Conservation (phyloP, 208 protist species). For the Acanthamoeba polyphaga region DNA sequence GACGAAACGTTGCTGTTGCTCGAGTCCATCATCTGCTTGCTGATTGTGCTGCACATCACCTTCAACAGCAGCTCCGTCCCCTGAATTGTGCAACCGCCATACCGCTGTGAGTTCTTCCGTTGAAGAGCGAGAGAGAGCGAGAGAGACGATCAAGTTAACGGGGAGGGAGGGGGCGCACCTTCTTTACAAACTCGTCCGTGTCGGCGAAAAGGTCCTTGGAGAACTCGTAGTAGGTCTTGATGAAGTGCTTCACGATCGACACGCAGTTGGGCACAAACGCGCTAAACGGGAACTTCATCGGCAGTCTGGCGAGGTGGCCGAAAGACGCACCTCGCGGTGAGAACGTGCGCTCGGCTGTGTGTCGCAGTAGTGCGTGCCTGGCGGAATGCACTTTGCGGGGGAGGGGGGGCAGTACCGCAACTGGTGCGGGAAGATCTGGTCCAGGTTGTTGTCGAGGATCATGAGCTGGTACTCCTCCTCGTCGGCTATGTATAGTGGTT, state of each 20-base stretch:
- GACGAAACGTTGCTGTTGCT: constrained; percentile 26
- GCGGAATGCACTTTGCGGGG: neutral
- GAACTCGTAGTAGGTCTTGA: constrained; percentile 66
- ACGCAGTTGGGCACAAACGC: constrained; percentile 55
- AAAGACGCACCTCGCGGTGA: neutral
- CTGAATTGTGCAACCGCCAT: neutral
- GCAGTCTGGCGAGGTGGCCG: constrained; percentile 16
- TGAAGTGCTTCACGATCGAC: constrained; percentile 49
- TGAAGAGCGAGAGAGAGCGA: too few species aligned
- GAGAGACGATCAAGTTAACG: too few species aligned
- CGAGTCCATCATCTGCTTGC: constrained; percentile 42
- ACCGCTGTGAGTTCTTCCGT: neutral
- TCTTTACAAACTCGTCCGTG: constrained; percentile 43
- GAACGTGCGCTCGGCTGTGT: too few species aligned
- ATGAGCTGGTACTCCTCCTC: constrained; percentile 35
- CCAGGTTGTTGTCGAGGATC: constrained; percentile 27
- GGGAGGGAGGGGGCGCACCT: neutral
- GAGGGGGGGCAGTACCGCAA: neutral
- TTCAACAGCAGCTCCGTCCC: constrained; percentile 43
- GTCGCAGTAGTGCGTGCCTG: too few species aligned
- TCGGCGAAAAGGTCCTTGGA: constrained; percentile 49
- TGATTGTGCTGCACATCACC: constrained; percentile 49
- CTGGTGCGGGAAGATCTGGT: constrained; percentile 24
- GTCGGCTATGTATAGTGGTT: neutral
- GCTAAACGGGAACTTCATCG: constrained; percentile 42